These are phyloP conservation scores for Thuja plicata DNA, from an alignment of 83 land plant genomes.

Conservation along the genomic window DNA sequence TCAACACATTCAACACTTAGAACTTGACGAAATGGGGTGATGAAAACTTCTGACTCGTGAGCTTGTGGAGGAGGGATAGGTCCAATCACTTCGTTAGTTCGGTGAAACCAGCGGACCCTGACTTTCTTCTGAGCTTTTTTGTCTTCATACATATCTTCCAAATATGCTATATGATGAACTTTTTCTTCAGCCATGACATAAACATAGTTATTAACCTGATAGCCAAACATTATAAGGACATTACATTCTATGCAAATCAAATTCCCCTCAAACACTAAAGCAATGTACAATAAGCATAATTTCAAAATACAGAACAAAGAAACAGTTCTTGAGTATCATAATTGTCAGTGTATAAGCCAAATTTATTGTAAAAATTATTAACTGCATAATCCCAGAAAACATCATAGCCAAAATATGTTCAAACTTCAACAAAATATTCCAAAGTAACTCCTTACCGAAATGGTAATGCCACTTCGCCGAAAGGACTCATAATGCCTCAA, in stretches of 20 bases:
- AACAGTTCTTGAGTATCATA: neutral
- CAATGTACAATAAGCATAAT: neutral
- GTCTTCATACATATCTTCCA: conserved; percentile 93
- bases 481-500: conserved; percentile 73
- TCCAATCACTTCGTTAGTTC: conserved; percentile 60
- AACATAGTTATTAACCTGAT: conserved; percentile 68
- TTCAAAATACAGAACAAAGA: neutral
- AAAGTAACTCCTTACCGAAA: conserved; percentile 38
- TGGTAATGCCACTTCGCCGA: conserved; percentile 62
- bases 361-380: conserved; percentile 4
- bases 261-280: neutral
- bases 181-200: conserved; percentile 76
- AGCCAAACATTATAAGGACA: neutral
- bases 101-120: conserved; percentile 86
- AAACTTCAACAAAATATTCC: neutral
- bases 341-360: neutral
- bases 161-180: conserved; percentile 66
- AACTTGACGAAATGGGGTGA: conserved; percentile 72
- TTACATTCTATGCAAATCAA: conserved; percentile 9
- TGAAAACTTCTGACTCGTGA: conserved; percentile 69
- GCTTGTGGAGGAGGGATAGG: conserved; percentile 47
- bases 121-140: conserved; percentile 75
- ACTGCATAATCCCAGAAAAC: neutral
- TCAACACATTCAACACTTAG: conserved; percentile 90
- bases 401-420: neutral